phyloP scores from a whole-genome alignment of 2,329 filamentous ascomycete genomes.

The Aspergillus thermomutatus region DNA sequence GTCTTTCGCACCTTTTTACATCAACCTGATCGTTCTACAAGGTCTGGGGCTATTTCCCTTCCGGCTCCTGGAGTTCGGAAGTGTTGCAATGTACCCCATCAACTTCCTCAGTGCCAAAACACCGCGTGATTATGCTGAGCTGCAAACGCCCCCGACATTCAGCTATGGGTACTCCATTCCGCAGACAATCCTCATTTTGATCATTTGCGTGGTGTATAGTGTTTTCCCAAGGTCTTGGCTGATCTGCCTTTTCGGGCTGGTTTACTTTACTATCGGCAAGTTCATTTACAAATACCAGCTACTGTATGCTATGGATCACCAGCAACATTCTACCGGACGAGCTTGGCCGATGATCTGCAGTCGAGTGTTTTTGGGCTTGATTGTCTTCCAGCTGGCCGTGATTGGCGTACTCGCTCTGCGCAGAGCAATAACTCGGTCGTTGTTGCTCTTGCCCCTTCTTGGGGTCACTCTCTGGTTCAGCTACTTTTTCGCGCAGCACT shows the following conservation, averaged over 20 bases:
- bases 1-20: slow-evolving; percentile 76
- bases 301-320: slow-evolving; percentile 96
- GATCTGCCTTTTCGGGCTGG: slow-evolving; percentile 72
- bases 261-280: slow-evolving; percentile 53
- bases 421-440: slow-evolving; percentile 68
- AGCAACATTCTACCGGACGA: slow-evolving; percentile 66
- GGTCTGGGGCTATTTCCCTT: slow-evolving; percentile 92
- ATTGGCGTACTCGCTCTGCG: slow-evolving; percentile 77
- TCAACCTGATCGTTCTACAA: slow-evolving; percentile 90
- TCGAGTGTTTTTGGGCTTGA: slow-evolving; percentile 77
- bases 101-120: slow-evolving; percentile 75
- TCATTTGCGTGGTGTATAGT: slow-evolving; percentile 93
- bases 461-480: slow-evolving; percentile 84
- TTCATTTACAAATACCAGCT: slow-evolving; percentile 71
- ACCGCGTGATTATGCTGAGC: slow-evolving; percentile 80
- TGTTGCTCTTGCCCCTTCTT: slow-evolving; percentile 72
- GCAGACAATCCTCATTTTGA: slow-evolving; percentile 86
- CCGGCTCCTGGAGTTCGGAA: slow-evolving; percentile 83
- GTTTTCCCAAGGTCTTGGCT: slow-evolving; percentile 75
- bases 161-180: slow-evolving; percentile 96
- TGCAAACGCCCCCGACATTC: slow-evolving; percentile 79
- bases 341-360: slow-evolving; percentile 98
- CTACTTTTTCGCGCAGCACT: slow-evolving; percentile 74
- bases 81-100: slow-evolving; percentile 78
- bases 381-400: slow-evolving; percentile 90